Evolutionary conservation across 1,139 yeast species (phyloP), one percentile per base, ranked within the genome.

Genomic region (Taphrina sp.): DNA sequence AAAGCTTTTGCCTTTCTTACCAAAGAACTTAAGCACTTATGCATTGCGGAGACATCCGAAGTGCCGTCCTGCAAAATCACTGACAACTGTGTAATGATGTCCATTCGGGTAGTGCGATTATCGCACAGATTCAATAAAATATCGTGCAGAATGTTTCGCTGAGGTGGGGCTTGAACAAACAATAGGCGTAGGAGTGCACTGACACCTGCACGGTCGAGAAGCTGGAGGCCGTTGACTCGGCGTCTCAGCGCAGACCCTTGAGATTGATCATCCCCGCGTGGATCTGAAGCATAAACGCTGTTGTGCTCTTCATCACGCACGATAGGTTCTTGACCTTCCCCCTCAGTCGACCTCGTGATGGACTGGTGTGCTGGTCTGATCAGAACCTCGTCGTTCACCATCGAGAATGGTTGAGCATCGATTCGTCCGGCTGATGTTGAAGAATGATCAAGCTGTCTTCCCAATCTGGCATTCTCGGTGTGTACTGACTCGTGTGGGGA

Each of bases 21-120:
- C n/a, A 87, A 71, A 60, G 80, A 81, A 36, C 74, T 69, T 66
- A 81, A 89, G n/a, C 83, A 77, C 61, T 74, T 78, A 62, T 85
- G 92, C 53, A 87, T 69, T 0, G 87, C 70, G 24, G 75, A 76
- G 54, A 81, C 82, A 62, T 80, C 84, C 1, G 69, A 67, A 12
- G 85, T 74, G 5, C 94, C 95, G 62, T 89, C 96, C 61, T 82
- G 83, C 41, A 90, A 70, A 43, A 89, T 77, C 28, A 83, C 80
- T 44, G 89, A 69, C 53, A 89, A 68, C 57, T 84, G 71, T 43
- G 84, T 81, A 67, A 89, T 74, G n/a, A 88, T 78, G 61, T 90
- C 96, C 19, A 79, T 72, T 53, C 96, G 72, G 8, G 87, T 85
- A 61, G 84, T 94, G 66, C 85, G 85, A 68, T 83, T 87, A 60